phyloP scores from a whole-genome alignment of 2,329 filamentous ascomycete genomes.

The Curvularia spicifera region DNA sequence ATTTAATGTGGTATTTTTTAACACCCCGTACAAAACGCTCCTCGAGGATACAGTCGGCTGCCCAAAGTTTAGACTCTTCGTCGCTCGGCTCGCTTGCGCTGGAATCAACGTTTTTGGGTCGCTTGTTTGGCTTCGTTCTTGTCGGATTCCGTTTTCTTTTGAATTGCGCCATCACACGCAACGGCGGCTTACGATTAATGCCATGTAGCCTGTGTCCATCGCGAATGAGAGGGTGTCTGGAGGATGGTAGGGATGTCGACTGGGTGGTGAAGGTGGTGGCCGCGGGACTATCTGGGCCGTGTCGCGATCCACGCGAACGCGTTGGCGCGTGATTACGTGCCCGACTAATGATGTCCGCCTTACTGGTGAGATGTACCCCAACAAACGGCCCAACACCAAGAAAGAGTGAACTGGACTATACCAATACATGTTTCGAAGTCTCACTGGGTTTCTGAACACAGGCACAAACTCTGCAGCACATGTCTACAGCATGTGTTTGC shows the following conservation, averaged over 20 bases:
- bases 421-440: background rate
- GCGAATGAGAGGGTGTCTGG: constrained; percentile 15
- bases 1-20: constrained; percentile 61
- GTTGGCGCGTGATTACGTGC: constrained; percentile 5
- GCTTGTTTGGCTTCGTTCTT: constrained; percentile 26
- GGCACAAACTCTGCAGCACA: background rate
- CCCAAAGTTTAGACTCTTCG: constrained; percentile 10
- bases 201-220: constrained; percentile 26
- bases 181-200: constrained; percentile 14
- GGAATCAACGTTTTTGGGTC: constrained; percentile 20
- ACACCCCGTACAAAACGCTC: constrained; percentile 32
- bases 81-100: constrained; percentile 12
- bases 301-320: constrained; percentile 5
- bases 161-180: constrained; percentile 38
- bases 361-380: background rate
- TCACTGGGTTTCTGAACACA: background rate
- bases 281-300: constrained; percentile 3
- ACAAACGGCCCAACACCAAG: background rate
- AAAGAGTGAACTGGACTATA: background rate
- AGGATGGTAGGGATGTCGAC: background rate
- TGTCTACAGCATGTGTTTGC: background rate
- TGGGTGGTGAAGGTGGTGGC: constrained; percentile 11
- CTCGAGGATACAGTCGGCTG: constrained; percentile 25
- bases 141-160: constrained; percentile 32
- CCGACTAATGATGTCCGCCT: background rate